Evolutionary conservation across 2,329 filamentous ascomycete genomes (phyloP), one percentile per base, ranked within the genome.

Genomic region (Fusarium heterosporum): DNA sequence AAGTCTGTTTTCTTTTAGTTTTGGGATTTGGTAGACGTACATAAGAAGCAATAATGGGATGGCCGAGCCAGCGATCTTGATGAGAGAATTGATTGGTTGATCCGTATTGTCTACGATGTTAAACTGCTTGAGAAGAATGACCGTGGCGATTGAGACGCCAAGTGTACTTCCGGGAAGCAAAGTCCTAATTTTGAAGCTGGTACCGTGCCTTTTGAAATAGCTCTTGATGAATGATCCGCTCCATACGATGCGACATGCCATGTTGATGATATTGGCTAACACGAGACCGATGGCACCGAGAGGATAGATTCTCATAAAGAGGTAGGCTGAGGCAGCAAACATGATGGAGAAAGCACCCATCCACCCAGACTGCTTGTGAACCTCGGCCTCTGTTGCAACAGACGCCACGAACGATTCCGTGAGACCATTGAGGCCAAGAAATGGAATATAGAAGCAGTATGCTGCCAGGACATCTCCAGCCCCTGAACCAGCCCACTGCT

Each of bases 361-460:
- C 89, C 90, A 96, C 6, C 88, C 76, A 1, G 91, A 93, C 77
- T 99, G 96, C 6, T 76, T 78, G 65, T 93, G 88, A 4, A 99
- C 86, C 69, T 98, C 86, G 6, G 84, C 78, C 65, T 93, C 86
- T 0, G 87, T 90, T 1, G 95, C 94, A 1, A 96, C 92, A 3
- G 93, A 93, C 1, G 94, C 90, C 16, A 98, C 94, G 72, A 99
- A 98, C 0, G 93, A 93, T 79, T 99, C 96, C 3, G 91, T 88
- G 22, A 98, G 87, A 50, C 96, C 96, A 74, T 99, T 99, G 72
- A 97, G 81, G 4, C 95, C 96, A 6, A 98, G 85, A 26, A 98
- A 88, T 1, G 96, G 96, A 60, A 99, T 92, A 80, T 97, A 98
- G 78, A 93, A 93, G 80, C 93, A 94, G 78, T 97, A 99, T 0